Evolutionary conservation across 441 rosid genomes (phyloP).

Genomic region (Capsella rubella): DNA sequence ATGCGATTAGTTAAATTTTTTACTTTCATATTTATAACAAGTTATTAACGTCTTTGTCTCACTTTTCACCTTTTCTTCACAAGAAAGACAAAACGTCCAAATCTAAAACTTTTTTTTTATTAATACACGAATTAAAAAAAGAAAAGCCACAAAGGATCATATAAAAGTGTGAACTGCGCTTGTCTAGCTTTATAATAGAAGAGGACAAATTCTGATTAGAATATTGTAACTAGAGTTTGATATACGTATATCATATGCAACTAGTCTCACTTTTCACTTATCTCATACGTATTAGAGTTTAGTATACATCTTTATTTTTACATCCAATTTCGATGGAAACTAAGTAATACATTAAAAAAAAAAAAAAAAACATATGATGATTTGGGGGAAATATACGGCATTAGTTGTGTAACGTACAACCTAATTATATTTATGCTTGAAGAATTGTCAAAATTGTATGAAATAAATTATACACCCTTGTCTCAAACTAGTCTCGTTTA

Average conservation of each 20-base stretch:
- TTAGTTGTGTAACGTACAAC: neutral
- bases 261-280: too few relatives aligned
- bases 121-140: too few relatives aligned
- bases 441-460: neutral
- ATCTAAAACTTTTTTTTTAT: too few relatives aligned
- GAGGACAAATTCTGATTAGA: too few relatives aligned
- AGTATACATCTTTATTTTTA: too few relatives aligned
- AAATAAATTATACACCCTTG: neutral
- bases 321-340: neutral
- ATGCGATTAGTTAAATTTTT: neutral
- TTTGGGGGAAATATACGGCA: neutral
- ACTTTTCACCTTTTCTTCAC: neutral
- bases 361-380: neutral
- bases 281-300: too few relatives aligned
- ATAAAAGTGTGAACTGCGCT: too few relatives aligned
- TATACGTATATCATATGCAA: too few relatives aligned
- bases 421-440: neutral
- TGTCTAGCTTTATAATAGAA: too few relatives aligned
- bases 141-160: too few relatives aligned
- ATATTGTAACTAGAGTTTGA: too few relatives aligned
- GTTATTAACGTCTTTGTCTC: neutral
- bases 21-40: neutral
- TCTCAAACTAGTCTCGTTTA: neutral
- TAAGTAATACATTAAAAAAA: neutral
- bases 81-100: too few relatives aligned